Conservation (phyloP, 805 yeast genomes). For the Yarrowia porcina region DNA sequence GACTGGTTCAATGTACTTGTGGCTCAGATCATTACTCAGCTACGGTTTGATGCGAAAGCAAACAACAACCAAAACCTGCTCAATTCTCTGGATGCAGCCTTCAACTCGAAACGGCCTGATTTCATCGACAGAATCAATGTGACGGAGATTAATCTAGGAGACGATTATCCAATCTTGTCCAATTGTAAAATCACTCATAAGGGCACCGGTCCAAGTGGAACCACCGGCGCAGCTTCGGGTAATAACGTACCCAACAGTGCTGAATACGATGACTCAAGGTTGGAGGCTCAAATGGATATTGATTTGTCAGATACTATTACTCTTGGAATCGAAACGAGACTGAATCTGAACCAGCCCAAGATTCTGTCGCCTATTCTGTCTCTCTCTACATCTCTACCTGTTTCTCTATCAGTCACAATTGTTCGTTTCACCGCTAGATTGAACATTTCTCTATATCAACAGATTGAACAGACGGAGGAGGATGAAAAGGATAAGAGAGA, state of each 20-base stretch:
- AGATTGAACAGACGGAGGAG: conserved; percentile 41
- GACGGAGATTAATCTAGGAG: conserved; percentile 88
- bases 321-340: conserved; percentile 75
- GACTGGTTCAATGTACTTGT: conserved; percentile 96
- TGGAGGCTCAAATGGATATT: conserved; percentile 88
- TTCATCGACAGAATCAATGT: conserved; percentile 74
- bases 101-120: conserved; percentile 64
- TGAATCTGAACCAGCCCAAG: conserved; percentile 76
- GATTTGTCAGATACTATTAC: conserved; percentile 85
- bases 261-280: conserved; percentile 41
- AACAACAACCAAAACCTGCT: conserved; percentile 83
- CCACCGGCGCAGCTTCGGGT: conserved; percentile 36
- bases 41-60: conserved; percentile 78
- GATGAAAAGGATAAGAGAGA: conserved; percentile 33
- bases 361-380: conserved; percentile 78
- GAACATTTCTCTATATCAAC: conserved; percentile 54
- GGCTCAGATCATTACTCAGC: conserved; percentile 84
- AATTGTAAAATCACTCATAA: conserved; percentile 66
- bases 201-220: background rate
- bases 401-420: conserved; percentile 77
- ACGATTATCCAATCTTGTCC: conserved; percentile 91
- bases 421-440: conserved; percentile 89
- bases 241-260: conserved; percentile 35
- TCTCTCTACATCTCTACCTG: conserved; percentile 81
- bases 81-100: conserved; percentile 66